Percentiles rank a stretch among this genome's conserved stretches.
phyloP scores from a whole-genome alignment of 345 rosid species.

The Triadica sebifera region DNA sequence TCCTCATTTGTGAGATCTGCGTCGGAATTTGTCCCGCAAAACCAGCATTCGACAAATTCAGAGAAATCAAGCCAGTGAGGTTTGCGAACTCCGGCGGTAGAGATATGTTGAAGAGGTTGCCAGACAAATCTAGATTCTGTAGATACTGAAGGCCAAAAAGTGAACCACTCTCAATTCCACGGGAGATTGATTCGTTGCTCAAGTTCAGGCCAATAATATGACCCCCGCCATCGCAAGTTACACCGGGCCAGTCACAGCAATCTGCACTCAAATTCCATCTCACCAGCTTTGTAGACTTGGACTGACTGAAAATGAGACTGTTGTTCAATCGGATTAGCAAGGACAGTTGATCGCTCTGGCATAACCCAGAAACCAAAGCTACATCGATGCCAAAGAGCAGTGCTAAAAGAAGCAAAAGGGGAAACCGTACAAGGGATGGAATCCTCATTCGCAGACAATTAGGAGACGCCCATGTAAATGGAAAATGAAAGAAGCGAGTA shows the following conservation, averaged over 20 bases:
- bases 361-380: constrained; percentile 22
- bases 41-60: constrained; percentile 45
- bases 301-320: constrained; percentile 13
- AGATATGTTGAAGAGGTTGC: constrained; percentile 25
- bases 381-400: background rate
- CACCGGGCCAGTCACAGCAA: constrained; percentile 45
- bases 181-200: constrained; percentile 29
- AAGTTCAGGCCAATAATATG: constrained; percentile 41
- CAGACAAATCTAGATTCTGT: constrained; percentile 36
- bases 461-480: no score
- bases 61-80: constrained; percentile 27
- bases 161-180: constrained; percentile 29
- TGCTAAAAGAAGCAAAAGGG: background rate
- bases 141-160: constrained; percentile 42
- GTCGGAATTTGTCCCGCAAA: constrained; percentile 38
- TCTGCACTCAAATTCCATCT: constrained; percentile 30
- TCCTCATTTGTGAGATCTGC: constrained; percentile 33
- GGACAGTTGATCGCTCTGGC: constrained; percentile 35
- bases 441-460: no score
- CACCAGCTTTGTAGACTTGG: constrained; percentile 13
- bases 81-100: constrained; percentile 28
- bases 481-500: no score
- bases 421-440: no score
- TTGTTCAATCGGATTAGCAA: constrained; percentile 36
- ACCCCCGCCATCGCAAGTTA: constrained; percentile 37